Evolutionary conservation across 257 asterid genomes (phyloP).

Genomic region (Plantago ovata): DNA sequence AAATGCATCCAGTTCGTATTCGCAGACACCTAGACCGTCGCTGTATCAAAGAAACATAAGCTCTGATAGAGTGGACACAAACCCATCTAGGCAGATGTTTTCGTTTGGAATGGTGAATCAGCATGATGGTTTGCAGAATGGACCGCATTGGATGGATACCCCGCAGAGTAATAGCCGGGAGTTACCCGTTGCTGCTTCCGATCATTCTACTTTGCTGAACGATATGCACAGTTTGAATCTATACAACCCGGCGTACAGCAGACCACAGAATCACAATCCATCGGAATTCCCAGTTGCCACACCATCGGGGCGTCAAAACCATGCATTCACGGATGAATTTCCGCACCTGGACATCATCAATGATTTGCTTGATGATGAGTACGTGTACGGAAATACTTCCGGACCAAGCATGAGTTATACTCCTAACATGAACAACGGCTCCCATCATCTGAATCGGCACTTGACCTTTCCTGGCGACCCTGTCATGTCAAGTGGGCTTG

Average conservation of each 20-base stretch:
- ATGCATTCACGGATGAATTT: slow-evolving; percentile 39
- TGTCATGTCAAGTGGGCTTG: slow-evolving; percentile 30
- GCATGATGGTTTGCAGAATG: slow-evolving; percentile 41
- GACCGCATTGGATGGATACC: slow-evolving; percentile 52
- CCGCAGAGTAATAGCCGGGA: slow-evolving; percentile 42
- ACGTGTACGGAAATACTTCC: slow-evolving; percentile 40
- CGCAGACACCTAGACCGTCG: slow-evolving; percentile 40
- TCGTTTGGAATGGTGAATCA: slow-evolving; percentile 56
- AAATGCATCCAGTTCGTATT: slow-evolving; percentile 40
- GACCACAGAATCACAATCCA: slow-evolving; percentile 48
- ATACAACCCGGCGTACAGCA: slow-evolving; percentile 41
- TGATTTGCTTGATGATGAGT: slow-evolving; percentile 79
- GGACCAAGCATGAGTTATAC: slow-evolving; percentile 32
- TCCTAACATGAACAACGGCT: slow-evolving; percentile 41
- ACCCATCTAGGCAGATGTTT: slow-evolving; percentile 34
- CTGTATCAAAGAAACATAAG: slow-evolving; percentile 39
- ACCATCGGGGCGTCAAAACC: slow-evolving; percentile 60
- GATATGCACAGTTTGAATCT: slow-evolving; percentile 43
- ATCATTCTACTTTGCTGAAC: slow-evolving; percentile 31
- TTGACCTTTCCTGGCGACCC: slow-evolving; percentile 59
- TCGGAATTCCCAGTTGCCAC: slow-evolving; percentile 54
- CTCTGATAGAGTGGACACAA: slow-evolving; percentile 50
- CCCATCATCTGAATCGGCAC: slow-evolving; percentile 51
- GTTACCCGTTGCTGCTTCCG: slow-evolving; percentile 39
- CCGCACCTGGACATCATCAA: slow-evolving; percentile 76